Evolutionary conservation across 208 protist species (phyloP).

Genomic region (Tritrichomonas musculus): DNA sequence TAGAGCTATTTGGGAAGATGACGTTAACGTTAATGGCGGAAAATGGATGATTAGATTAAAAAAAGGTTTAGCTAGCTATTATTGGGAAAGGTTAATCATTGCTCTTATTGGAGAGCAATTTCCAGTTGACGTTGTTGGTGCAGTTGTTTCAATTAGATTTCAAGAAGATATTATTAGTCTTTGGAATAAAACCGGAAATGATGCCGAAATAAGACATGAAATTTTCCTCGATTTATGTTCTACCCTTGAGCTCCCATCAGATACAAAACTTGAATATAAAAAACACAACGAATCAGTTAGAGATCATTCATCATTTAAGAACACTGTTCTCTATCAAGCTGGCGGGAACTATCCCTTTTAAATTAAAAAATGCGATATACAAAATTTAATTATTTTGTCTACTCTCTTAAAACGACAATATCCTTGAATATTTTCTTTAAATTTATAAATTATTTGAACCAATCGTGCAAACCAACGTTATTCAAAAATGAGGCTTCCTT

Average conservation of each 20-base stretch:
- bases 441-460: no score
- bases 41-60: conserved; percentile 36
- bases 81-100: not conserved
- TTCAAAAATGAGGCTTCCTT: no score
- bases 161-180: conserved; percentile 21
- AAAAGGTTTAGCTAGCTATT: conserved; percentile 5
- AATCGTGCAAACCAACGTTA: no score
- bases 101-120: conserved; percentile 23
- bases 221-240: not conserved
- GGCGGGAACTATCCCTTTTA: not conserved
- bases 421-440: no score
- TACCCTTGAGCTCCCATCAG: not conserved
- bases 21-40: conserved; percentile 35
- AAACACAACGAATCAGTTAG: not conserved
- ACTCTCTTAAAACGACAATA: no score
- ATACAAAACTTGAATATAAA: conserved; percentile 24
- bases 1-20: conserved; percentile 39
- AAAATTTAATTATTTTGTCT: no score
- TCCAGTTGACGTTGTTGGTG: not conserved
- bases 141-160: not conserved
- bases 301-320: conserved; percentile 32
- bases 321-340: conserved; percentile 2
- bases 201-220: not conserved
- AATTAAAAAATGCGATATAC: no score
- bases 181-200: not conserved